Conservation (phyloP, 768 basidiomycete species). For the Termitomyces sp. region DNA sequence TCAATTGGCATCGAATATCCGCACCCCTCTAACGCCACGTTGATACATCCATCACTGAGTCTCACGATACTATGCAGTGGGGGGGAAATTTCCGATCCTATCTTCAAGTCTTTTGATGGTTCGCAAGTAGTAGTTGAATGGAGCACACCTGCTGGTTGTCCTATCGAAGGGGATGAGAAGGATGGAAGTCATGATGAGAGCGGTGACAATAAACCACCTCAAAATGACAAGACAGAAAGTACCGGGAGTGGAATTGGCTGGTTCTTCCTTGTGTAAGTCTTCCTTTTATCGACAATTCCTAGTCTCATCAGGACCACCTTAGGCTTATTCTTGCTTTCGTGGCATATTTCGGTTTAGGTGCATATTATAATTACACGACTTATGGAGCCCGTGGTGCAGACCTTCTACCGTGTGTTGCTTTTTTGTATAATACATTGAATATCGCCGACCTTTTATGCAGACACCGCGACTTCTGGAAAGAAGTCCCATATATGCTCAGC, state of each 20-base stretch:
- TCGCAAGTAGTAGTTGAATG: constrained; percentile 56
- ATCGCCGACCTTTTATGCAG: constrained; percentile 32
- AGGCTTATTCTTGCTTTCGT: constrained; percentile 65
- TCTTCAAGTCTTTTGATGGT: constrained; percentile 59
- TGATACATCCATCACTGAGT: constrained; percentile 55
- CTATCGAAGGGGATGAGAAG: constrained; percentile 27
- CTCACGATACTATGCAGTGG: constrained; percentile 58
- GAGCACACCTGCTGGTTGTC: constrained; percentile 60
- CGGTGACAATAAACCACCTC: constrained; percentile 14
- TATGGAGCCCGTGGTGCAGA: constrained; percentile 84
- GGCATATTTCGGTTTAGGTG: constrained; percentile 74
- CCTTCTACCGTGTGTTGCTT: constrained; percentile 69
- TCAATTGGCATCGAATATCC: constrained; percentile 66
- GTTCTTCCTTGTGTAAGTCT: constrained; percentile 79
- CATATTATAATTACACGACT: constrained; percentile 84
- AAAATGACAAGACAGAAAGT: constrained; percentile 29
- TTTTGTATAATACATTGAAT: not conserved
- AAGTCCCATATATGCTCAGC: constrained; percentile 81
- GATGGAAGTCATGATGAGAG: constrained; percentile 37
- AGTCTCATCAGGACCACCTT: not conserved
- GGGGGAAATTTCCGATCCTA: constrained; percentile 38
- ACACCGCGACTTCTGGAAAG: constrained; percentile 88
- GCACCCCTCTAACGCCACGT: constrained; percentile 35
- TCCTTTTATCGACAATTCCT: not conserved
- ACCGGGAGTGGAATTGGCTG: constrained; percentile 80